Base-by-base conservation (phyloP, 805 yeast genomes). In the Starmera caribaea region DNA sequence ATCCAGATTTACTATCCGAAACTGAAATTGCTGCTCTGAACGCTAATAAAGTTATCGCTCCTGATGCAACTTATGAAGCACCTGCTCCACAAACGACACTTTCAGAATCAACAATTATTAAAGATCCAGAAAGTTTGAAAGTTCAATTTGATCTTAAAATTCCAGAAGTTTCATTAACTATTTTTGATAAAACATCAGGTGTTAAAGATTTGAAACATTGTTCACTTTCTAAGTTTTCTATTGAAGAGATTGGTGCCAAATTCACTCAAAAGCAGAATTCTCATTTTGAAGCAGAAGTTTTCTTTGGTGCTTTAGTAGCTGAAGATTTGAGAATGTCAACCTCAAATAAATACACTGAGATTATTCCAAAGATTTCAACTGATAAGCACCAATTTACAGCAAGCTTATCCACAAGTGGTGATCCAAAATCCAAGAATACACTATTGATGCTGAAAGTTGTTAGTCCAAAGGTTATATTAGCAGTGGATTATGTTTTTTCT, bases 401-500 rank as follows among this genome's bases (percentile, higher is more conserved):
- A 2, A 65, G 67, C 15, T 65, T 73, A 0, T 49, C 61, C 0
- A 66, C 79, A 0, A 68, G 61, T 38, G 74, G 72, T 2, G 53
- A 57, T 3, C 59, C 54, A 3, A 46, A 50, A 0, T 57, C 60
- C n/a, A 67, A 69, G 38, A 59, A 68, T 30, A 66, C 74, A 5
- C 71, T 74, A 16, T 54, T 73, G 3, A 69, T 79, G 51, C 53
- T 82, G 5, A 76, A 87, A 0, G 71, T 90, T 10, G 95, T 86
- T 43, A 82, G 81, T 45, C 97, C 97, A 0, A 74, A 73, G 41
- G 71, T 82, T 10, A 78, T 92, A 37, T 57, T 92, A 26, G 96
- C 97, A 0, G 63, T 92, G 48, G 97, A 89, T 54, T 89, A 86
- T 57, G 53, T 90, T 30, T 74, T 89, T 58, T 85, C 92, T 2